These are phyloP conservation scores for Stachybotrys elegans DNA, from an alignment of 2,329 filamentous ascomycete species.

Conservation along the genomic window DNA sequence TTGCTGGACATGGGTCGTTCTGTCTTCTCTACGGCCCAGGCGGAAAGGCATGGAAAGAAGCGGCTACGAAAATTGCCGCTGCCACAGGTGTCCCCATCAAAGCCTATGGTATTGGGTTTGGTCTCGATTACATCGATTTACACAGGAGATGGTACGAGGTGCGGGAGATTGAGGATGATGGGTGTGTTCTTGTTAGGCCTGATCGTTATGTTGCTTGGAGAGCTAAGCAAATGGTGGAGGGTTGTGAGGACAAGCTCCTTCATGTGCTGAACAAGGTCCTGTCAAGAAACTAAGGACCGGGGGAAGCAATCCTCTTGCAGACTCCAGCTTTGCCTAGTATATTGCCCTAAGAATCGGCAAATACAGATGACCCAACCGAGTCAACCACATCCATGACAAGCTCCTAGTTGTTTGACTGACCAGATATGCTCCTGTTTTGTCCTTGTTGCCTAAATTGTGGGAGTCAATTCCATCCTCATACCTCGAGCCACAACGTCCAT, in stretches of 20 bases:
- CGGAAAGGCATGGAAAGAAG: constrained; percentile 47
- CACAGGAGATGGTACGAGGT: constrained; percentile 54
- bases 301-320: no score
- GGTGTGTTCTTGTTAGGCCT: constrained; percentile 54
- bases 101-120: constrained; percentile 48
- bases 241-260: not conserved
- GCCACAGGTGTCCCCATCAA: constrained; percentile 40
- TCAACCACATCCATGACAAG: no score
- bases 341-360: no score
- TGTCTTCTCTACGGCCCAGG: constrained; percentile 49
- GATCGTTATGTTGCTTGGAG: constrained; percentile 56
- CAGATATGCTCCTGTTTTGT: no score
- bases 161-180: constrained; percentile 51
- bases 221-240: not conserved
- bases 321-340: no score
- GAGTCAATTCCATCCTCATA: no score
- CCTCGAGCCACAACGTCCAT: no score
- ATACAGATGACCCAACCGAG: no score
- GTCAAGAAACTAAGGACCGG: not conserved
- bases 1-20: constrained; percentile 52
- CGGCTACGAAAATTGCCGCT: constrained; percentile 33
- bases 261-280: not conserved
- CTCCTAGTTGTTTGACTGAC: no score
- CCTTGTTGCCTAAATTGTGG: no score
- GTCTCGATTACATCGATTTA: constrained; percentile 55